Conservation (phyloP, 2,329 filamentous ascomycete species). For the Ilyonectria sp. region DNA sequence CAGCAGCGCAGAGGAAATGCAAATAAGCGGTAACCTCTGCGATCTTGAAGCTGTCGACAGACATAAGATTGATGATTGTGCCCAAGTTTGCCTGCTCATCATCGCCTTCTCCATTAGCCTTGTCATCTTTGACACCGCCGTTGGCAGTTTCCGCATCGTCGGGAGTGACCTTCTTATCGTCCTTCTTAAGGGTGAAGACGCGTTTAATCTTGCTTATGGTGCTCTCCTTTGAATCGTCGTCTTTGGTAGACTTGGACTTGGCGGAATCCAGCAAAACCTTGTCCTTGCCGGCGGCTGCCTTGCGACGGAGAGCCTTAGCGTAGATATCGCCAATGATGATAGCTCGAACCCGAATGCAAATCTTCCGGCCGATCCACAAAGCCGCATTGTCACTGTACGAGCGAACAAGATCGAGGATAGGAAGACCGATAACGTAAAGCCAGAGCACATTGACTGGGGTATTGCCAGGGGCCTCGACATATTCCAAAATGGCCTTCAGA, state of each 20-base stretch:
- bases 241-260: constrained; percentile 55
- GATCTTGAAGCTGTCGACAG: constrained; percentile 99
- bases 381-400: constrained; percentile 89
- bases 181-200: constrained; percentile 73
- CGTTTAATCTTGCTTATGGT: constrained; percentile 67
- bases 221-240: constrained; percentile 55
- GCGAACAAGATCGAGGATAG: constrained; percentile 84
- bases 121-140: constrained; percentile 54
- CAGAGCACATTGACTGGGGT: constrained; percentile 91
- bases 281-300: constrained; percentile 85
- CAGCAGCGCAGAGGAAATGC: constrained; percentile 94
- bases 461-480: constrained; percentile 83
- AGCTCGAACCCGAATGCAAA: constrained; percentile 92
- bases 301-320: constrained; percentile 92
- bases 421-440: constrained; percentile 94
- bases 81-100: constrained; percentile 91
- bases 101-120: constrained; percentile 53
- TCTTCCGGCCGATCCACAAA: constrained; percentile 93
- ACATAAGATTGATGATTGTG: constrained; percentile 99
- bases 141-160: constrained; percentile 54
- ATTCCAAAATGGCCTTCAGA: constrained; percentile 91
- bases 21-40: constrained; percentile 95
- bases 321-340: constrained; percentile 99
- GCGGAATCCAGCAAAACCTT: constrained; percentile 74
- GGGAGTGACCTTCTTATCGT: constrained; percentile 59